A percentile compares a stretch with the other conserved stretches of the same genome.
Conservation (phyloP, 2,329 filamentous ascomycete genomes). For the Chaetomiaceae sp. region DNA sequence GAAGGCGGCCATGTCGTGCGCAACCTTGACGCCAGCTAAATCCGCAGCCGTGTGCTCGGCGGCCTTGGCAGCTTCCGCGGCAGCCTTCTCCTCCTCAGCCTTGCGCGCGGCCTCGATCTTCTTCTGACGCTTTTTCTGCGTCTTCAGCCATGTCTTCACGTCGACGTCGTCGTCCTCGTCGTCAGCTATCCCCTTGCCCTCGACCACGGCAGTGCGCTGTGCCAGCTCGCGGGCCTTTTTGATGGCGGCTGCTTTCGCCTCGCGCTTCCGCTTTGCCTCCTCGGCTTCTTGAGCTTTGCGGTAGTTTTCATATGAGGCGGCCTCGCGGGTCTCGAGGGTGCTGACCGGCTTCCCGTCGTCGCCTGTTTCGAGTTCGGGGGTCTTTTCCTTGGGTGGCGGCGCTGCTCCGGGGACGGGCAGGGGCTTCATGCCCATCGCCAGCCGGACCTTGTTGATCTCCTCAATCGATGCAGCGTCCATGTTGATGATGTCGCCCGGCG, state of each 20-base stretch:
- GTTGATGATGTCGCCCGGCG: slow-evolving; percentile 22
- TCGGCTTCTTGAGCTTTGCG: slow-evolving; percentile 64
- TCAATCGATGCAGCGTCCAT: slow-evolving; percentile 75
- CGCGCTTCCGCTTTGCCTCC: slow-evolving; percentile 69
- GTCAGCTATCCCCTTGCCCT: slow-evolving; percentile 82
- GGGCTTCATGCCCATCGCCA: slow-evolving; percentile 84
- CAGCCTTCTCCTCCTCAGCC: slow-evolving; percentile 70
- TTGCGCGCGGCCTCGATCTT: slow-evolving; percentile 75
- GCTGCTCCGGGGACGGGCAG: slow-evolving; percentile 72
- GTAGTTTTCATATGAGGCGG: slow-evolving; percentile 69
- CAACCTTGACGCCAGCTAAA: slow-evolving; percentile 85
- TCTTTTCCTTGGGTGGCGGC: slow-evolving; percentile 35
- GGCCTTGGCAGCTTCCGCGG: slow-evolving; percentile 63
- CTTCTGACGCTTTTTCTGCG: slow-evolving; percentile 90
- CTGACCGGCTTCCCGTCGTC: slow-evolving; percentile 62
- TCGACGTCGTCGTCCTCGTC: slow-evolving; percentile 66
- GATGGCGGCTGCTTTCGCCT: slow-evolving; percentile 75
- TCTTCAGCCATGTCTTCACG: slow-evolving; percentile 80
- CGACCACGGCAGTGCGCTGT: slow-evolving; percentile 67
- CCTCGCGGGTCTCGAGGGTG: slow-evolving; percentile 78
- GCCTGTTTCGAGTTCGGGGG: slow-evolving; percentile 47
- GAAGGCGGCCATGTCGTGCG: slow-evolving; percentile 78
- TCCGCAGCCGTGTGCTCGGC: slow-evolving; percentile 77
- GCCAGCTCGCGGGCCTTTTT: slow-evolving; percentile 84
- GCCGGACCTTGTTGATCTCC: slow-evolving; percentile 88